These are phyloP conservation scores for Aureobasidium subglaciale DNA, from an alignment of 2,329 filamentous ascomycete genomes.

Conservation along the genomic window DNA sequence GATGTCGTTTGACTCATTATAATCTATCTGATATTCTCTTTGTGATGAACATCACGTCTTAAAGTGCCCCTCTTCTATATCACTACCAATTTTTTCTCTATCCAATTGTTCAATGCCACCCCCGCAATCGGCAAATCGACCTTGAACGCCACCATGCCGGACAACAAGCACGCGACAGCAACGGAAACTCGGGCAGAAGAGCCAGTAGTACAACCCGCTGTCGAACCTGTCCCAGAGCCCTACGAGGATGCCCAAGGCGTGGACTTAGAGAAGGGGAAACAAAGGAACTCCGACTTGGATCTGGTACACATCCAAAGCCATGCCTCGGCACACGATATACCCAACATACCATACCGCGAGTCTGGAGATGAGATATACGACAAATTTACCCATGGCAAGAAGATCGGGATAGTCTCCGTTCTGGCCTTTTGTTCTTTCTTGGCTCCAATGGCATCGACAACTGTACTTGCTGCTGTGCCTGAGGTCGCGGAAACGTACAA, in stretches of 20 bases:
- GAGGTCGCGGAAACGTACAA: constrained; percentile 60
- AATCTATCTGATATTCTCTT: not conserved
- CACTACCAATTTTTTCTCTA: not conserved
- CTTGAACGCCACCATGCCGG: constrained; percentile 9
- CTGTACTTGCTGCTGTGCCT: constrained; percentile 64
- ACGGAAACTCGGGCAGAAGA: constrained; percentile 4
- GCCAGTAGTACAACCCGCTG: constrained; percentile 11
- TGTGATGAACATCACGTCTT: not conserved
- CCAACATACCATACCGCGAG: constrained; percentile 32
- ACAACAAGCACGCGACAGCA: not conserved
- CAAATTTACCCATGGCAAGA: constrained; percentile 54
- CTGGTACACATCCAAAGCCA: constrained; percentile 19
- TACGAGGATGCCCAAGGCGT: constrained; percentile 15
- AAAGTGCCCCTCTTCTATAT: not conserved
- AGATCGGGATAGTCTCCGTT: constrained; percentile 59
- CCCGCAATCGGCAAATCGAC: not conserved
- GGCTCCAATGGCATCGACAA: constrained; percentile 67
- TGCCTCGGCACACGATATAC: constrained; percentile 20
- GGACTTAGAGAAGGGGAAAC: constrained; percentile 8
- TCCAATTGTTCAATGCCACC: not conserved
- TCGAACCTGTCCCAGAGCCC: constrained; percentile 8
- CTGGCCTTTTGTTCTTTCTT: constrained; percentile 70
- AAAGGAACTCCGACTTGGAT: not conserved
- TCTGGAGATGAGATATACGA: constrained; percentile 54
- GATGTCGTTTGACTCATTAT: constrained; percentile 9